A percentile compares a stretch with the other conserved stretches of the same genome.
Evolutionary conservation across 75 land plant species (phyloP).

Genomic region (Selaginella moellendorffii): DNA sequence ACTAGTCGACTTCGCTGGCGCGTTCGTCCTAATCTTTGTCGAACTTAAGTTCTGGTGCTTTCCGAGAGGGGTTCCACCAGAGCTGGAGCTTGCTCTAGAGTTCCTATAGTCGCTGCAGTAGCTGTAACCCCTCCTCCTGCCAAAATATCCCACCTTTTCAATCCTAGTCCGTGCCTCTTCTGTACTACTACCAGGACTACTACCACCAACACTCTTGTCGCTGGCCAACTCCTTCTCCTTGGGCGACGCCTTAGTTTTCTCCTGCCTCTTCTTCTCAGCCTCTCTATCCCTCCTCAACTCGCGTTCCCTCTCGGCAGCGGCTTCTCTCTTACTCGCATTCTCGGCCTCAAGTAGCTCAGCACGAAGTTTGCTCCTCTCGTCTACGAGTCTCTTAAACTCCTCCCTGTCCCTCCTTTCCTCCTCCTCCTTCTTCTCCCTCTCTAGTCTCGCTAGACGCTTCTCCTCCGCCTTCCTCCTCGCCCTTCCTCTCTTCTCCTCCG

Average conservation of each 20-base stretch:
- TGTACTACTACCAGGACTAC: constrained; percentile 8
- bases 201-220: constrained; percentile 49
- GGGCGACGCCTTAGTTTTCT: constrained; percentile 51
- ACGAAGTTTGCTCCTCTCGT: constrained; percentile 65
- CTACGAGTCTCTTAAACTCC: constrained; percentile 79
- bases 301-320: constrained; percentile 31
- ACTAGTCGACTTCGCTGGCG: no score
- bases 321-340: constrained; percentile 30
- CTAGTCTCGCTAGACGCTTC: constrained; percentile 80
- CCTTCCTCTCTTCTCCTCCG: constrained; percentile 49
- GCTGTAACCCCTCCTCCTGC: no score
- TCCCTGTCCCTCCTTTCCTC: constrained; percentile 89
- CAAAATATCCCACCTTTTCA: no score
- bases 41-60: no score
- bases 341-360: constrained; percentile 63
- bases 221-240: constrained; percentile 37
- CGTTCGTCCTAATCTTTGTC: no score
- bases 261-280: constrained; percentile 51
- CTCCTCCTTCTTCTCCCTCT: constrained; percentile 72
- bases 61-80: no score
- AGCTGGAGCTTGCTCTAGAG: no score
- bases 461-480: constrained; percentile 86
- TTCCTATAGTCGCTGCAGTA: no score
- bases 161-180: no score
- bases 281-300: constrained; percentile 42